Percentiles rank a stretch among this genome's conserved stretches.
Conservation (phyloP, 306 rosid species). For the Amphicarpaea edgeworthii region DNA sequence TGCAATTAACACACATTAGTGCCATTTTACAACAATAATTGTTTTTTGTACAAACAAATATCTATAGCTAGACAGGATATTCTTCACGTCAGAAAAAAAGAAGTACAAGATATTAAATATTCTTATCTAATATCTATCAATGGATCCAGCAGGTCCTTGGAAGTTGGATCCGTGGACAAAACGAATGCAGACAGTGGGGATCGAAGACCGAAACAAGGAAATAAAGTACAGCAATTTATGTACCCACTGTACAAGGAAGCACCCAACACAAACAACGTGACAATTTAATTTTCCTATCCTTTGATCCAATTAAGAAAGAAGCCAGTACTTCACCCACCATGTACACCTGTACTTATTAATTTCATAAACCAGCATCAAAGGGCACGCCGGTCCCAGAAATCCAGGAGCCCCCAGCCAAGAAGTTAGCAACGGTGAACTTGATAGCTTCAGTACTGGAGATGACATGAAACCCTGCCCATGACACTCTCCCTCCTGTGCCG, state of each 20-base stretch:
- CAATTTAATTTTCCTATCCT: conserved; percentile 5
- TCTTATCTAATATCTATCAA: neutral
- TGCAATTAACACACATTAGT: neutral
- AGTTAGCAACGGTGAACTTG: conserved; percentile 63
- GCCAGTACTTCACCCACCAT: too few relatives aligned
- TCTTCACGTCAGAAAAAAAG: neutral
- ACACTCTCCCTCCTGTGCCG: conserved; percentile 64
- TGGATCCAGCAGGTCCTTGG: neutral
- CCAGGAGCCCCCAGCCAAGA: conserved; percentile 72
- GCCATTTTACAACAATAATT: neutral
- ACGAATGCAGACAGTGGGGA: neutral
- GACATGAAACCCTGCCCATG: conserved; percentile 72
- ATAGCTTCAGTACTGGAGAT: conserved; percentile 57
- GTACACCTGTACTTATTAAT: too few relatives aligned
- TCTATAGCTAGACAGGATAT: neutral
- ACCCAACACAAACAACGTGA: conserved; percentile 41
- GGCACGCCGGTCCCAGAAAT: conserved; percentile 73
- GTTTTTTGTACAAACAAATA: neutral
- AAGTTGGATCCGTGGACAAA: neutral
- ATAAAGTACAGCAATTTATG: conserved; percentile 32
- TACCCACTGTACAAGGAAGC: conserved; percentile 32
- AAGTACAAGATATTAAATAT: neutral
- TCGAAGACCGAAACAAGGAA: too few relatives aligned
- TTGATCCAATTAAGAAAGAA: too few relatives aligned
- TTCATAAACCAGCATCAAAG: conserved; percentile 59